These are phyloP conservation scores for Apiotrichum veenhuisii DNA, from an alignment of 1,284 basidiomycete species.

Conservation along the genomic window DNA sequence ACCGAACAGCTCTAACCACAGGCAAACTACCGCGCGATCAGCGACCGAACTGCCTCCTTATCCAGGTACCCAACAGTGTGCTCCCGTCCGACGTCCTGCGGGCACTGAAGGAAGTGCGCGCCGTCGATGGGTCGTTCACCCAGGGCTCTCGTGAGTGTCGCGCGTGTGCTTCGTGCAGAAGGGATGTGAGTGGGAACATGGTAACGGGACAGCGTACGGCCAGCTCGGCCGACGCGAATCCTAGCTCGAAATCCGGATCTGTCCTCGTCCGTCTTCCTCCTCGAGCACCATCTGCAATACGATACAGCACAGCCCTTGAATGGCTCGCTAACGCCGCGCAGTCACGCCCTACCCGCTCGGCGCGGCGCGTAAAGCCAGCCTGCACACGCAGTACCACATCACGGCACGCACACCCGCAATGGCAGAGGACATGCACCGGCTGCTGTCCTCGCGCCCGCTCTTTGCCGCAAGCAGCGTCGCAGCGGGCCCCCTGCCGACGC, in stretches of 20 bases:
- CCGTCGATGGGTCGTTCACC: slow-evolving; percentile 23
- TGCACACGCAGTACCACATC: slow-evolving; percentile 25
- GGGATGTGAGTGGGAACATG: too few species aligned
- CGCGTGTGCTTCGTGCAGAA: too few species aligned
- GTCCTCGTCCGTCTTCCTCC: not conserved
- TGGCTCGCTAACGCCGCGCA: too few species aligned
- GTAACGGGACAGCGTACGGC: too few species aligned
- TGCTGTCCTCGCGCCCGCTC: slow-evolving; percentile 15
- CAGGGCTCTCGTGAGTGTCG: slow-evolving; percentile 23
- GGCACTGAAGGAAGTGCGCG: slow-evolving; percentile 22
- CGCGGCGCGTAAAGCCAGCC: slow-evolving; percentile 13
- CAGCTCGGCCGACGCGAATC: too few species aligned
- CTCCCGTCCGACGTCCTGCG: slow-evolving; percentile 24
- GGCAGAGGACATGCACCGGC: slow-evolving; percentile 11
- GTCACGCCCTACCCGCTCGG: slow-evolving; percentile 27
- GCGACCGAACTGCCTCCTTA: slow-evolving; percentile 1
- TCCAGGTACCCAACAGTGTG: slow-evolving; percentile 23
- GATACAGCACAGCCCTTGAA: too few species aligned
- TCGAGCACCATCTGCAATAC: too few species aligned
- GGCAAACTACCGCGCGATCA: not conserved
- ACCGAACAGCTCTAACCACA: not conserved
- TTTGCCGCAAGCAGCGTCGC: slow-evolving; percentile 8
- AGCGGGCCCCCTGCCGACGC: not conserved
- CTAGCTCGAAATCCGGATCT: not conserved
- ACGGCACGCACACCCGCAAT: slow-evolving; percentile 4